Evolutionary conservation across 2,329 filamentous ascomycete genomes (phyloP).

Genomic region (Pseudogymnoascus sp.): DNA sequence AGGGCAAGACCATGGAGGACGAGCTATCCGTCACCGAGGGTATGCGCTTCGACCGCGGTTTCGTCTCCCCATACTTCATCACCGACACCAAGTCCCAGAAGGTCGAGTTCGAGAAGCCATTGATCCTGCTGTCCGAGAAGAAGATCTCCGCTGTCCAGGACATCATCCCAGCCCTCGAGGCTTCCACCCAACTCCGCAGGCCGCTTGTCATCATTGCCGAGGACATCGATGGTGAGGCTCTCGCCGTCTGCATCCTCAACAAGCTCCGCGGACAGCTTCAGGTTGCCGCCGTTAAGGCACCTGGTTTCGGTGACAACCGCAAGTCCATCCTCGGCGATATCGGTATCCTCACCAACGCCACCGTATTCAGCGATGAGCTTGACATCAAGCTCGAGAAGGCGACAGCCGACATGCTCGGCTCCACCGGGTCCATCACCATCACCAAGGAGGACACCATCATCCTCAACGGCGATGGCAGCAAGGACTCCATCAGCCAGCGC

Average conservation of each 20-base stretch:
- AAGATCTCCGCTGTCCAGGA: conserved; percentile 99
- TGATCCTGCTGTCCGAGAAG: conserved; percentile 98
- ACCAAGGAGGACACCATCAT: conserved; percentile 99
- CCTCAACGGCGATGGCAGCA: conserved; percentile 91
- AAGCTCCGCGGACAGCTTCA: conserved; percentile 99
- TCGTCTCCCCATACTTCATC: conserved; percentile 99
- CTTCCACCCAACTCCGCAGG: conserved; percentile 88
- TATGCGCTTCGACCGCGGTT: conserved; percentile 99
- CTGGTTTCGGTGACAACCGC: conserved; percentile 98
- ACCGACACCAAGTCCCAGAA: conserved; percentile 98
- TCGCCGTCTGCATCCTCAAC: conserved; percentile 98
- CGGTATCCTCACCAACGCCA: conserved; percentile 90
- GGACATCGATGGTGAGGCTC: conserved; percentile 96
- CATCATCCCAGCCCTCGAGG: conserved; percentile 95
- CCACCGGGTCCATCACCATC: conserved; percentile 96
- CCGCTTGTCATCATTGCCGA: conserved; percentile 98
- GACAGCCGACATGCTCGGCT: conserved; percentile 90
- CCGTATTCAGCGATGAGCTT: conserved; percentile 96
- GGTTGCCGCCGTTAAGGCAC: conserved; percentile 96
- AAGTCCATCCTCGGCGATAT: conserved; percentile 98
- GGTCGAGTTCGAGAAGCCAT: conserved; percentile 98
- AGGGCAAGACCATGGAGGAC: conserved; percentile 96
- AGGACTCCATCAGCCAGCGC: conserved; percentile 86
- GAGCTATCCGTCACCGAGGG: conserved; percentile 99
- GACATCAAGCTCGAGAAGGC: conserved; percentile 99